A percentile compares a stretch with the other conserved stretches of the same genome.
phyloP scores from a whole-genome alignment of 2,329 filamentous ascomycete species.

The Ramichloridium luteum region DNA sequence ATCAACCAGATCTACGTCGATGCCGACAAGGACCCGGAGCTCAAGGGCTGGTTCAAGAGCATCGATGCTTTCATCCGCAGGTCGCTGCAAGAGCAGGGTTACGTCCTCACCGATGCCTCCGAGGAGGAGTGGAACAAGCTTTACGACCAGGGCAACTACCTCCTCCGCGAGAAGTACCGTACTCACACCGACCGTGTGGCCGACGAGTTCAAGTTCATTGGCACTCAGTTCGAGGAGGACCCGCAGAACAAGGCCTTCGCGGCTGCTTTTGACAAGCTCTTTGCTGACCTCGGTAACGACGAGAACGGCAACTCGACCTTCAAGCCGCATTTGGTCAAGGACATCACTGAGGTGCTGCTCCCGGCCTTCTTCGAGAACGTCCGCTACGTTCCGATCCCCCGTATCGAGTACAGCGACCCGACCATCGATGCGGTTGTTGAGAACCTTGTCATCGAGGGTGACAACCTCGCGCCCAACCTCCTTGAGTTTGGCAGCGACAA shows the following conservation, averaged over 20 bases:
- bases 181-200: slow-evolving; percentile 73
- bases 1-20: slow-evolving; percentile 78
- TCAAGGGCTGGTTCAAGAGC: slow-evolving; percentile 78
- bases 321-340: slow-evolving; percentile 87
- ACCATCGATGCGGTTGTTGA: slow-evolving; percentile 82
- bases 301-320: slow-evolving; percentile 72
- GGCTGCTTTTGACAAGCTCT: slow-evolving; percentile 66
- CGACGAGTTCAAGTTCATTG: slow-evolving; percentile 83
- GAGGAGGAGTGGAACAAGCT: slow-evolving; percentile 71
- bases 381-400: slow-evolving; percentile 82
- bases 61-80: slow-evolving; percentile 68
- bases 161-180: slow-evolving; percentile 81
- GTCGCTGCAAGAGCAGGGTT: slow-evolving; percentile 80
- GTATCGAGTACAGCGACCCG: slow-evolving; percentile 81
- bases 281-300: slow-evolving; percentile 81
- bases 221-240: slow-evolving; percentile 79
- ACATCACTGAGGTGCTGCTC: slow-evolving; percentile 74
- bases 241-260: slow-evolving; percentile 73
- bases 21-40: slow-evolving; percentile 73
- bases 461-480: slow-evolving; percentile 92
- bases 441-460: slow-evolving; percentile 88
- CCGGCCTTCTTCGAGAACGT: slow-evolving; percentile 72
- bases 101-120: slow-evolving; percentile 69
- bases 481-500: slow-evolving; percentile 83
- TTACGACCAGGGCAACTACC: slow-evolving; percentile 72